A percentile compares a stretch with the other conserved stretches of the same genome.
These are phyloP conservation scores for Cornus kousa DNA, from an alignment of 148 eudicot species.

Conservation along the genomic window DNA sequence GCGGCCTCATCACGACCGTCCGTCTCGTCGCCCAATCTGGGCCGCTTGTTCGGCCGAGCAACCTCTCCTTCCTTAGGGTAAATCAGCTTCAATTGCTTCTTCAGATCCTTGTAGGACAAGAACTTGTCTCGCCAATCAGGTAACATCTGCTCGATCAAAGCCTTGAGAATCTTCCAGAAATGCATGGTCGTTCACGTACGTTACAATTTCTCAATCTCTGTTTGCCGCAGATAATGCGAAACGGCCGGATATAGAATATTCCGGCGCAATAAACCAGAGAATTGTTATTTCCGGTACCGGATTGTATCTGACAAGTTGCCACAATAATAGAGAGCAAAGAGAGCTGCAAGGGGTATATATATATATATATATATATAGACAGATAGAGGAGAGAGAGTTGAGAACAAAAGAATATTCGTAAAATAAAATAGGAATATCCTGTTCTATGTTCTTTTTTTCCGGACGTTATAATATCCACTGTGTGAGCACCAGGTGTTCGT, in stretches of 20 bases:
- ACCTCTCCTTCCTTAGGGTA: slow-evolving; percentile 23
- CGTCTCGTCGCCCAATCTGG: slow-evolving; percentile 27
- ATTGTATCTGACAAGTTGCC: too few species aligned
- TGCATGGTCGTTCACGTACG: slow-evolving; percentile 32
- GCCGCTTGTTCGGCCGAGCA: slow-evolving; percentile 36
- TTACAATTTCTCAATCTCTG: too few species aligned
- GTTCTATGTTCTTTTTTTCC: too few species aligned
- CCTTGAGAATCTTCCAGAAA: slow-evolving; percentile 57
- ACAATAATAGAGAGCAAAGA: background rate
- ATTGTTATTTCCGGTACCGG: too few species aligned
- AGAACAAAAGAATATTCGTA: background rate
- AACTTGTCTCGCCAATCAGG: slow-evolving; percentile 86
- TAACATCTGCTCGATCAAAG: slow-evolving; percentile 48
- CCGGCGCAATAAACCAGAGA: background rate
- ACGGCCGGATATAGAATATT: background rate
- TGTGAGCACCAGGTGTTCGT: background rate
- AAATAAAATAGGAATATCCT: background rate
- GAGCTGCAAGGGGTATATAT: background rate
- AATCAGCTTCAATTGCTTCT: slow-evolving; percentile 56
- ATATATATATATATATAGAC: background rate
- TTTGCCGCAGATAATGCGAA: too few species aligned
- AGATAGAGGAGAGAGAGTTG: background rate
- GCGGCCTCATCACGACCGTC: slow-evolving; percentile 5
- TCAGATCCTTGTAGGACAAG: slow-evolving; percentile 63
- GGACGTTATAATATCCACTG: too few species aligned